A percentile compares a stretch with the other conserved stretches of the same genome.
phyloP scores from a whole-genome alignment of 2,329 filamentous ascomycete genomes.

The Talaromyces atroroseus region DNA sequence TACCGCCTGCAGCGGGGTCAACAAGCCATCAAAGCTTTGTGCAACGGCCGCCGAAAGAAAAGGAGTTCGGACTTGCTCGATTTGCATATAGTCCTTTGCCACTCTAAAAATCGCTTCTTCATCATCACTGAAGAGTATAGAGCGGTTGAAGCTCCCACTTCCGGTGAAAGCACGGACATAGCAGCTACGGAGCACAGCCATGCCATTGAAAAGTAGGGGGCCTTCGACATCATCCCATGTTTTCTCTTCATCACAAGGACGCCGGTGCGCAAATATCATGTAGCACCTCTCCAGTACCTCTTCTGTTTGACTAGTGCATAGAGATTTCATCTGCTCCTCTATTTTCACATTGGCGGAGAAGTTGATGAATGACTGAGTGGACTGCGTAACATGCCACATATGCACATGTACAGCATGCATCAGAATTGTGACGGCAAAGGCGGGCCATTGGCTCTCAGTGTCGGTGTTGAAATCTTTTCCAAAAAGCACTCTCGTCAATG shows the following conservation, averaged over 20 bases:
- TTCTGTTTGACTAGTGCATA: constrained; percentile 21
- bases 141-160: constrained; percentile 24
- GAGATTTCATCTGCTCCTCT: constrained; percentile 17
- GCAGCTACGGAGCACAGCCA: constrained; percentile 28
- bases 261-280: constrained; percentile 14
- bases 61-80: constrained; percentile 20
- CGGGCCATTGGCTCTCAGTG: constrained; percentile 17
- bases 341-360: constrained; percentile 17
- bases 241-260: background rate
- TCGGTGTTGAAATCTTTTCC: constrained; percentile 16
- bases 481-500: constrained; percentile 23
- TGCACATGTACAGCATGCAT: constrained; percentile 34
- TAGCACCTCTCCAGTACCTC: constrained; percentile 25
- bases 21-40: constrained; percentile 25
- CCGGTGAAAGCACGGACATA: constrained; percentile 26
- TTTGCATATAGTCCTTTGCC: constrained; percentile 21
- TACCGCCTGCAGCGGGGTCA: constrained; percentile 23
- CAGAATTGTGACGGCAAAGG: constrained; percentile 27
- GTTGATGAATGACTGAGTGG: constrained; percentile 23
- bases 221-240: constrained; percentile 18
- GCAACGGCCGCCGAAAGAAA: constrained; percentile 24
- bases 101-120: constrained; percentile 21
- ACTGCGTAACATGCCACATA: constrained; percentile 30
- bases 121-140: constrained; percentile 25
- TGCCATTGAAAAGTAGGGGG: constrained; percentile 30